Conservation (phyloP, 352 stramenopile species). For the Phytophthora tentaculata region DNA sequence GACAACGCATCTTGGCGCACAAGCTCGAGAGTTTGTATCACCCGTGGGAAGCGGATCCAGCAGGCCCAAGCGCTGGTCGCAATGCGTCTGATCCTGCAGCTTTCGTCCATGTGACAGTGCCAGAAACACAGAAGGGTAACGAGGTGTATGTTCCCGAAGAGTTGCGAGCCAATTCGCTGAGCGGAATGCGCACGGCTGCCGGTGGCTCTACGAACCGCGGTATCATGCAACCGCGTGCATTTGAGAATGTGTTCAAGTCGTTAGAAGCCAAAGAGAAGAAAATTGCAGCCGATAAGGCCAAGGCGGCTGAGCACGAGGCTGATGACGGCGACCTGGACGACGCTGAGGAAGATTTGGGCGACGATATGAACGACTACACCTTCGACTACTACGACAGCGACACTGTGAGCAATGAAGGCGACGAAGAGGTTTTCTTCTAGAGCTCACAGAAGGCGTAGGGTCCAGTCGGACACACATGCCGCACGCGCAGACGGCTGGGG, state of each 20-base stretch:
- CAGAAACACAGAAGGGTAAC: slow-evolving; percentile 56
- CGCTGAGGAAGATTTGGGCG: slow-evolving; percentile 70
- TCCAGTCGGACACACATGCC: slow-evolving; percentile 21
- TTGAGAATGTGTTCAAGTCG: slow-evolving; percentile 75
- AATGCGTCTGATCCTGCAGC: slow-evolving; percentile 40
- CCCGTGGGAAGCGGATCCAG: slow-evolving; percentile 52
- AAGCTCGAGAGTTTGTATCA: slow-evolving; percentile 78
- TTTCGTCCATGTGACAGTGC: slow-evolving; percentile 73
- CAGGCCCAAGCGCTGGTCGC: slow-evolving; percentile 26
- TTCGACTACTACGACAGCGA: slow-evolving; percentile 86
- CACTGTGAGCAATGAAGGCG: slow-evolving; percentile 65
- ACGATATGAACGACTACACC: slow-evolving; percentile 86
- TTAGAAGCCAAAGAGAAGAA: slow-evolving; percentile 74
- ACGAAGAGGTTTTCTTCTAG: slow-evolving; percentile 84
- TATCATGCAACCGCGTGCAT: slow-evolving; percentile 74
- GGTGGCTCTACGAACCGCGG: slow-evolving; percentile 26
- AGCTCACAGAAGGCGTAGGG: too few relatives aligned
- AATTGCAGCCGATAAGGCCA: slow-evolving; percentile 51
- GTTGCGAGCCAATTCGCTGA: slow-evolving; percentile 63
- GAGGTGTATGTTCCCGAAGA: slow-evolving; percentile 75
- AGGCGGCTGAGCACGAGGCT: slow-evolving; percentile 43
- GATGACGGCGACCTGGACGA: slow-evolving; percentile 70
- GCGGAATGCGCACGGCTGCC: slow-evolving; percentile 36
- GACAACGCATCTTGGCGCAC: slow-evolving; percentile 69
- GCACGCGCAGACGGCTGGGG: too few relatives aligned